Evolutionary conservation across 805 yeast genomes (phyloP).

Genomic region (Myxozyma lipomycoides): DNA sequence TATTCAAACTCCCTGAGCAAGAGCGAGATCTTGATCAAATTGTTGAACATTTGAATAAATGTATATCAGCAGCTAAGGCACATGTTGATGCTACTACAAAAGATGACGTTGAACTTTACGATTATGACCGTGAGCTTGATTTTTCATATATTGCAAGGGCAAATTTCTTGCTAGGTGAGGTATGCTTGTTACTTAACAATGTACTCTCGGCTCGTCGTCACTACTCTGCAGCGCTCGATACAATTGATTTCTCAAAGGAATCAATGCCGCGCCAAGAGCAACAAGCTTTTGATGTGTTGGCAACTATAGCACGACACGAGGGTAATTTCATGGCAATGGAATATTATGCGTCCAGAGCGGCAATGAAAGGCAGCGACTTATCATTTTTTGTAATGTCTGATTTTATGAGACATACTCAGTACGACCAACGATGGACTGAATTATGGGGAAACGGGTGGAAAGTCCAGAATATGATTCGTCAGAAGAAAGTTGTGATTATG

Average conservation of each 20-base stretch:
- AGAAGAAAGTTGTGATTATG: conserved; percentile 5
- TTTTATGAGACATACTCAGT: conserved; percentile 7
- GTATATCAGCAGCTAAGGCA: conserved; percentile 19
- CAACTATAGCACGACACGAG: conserved; percentile 20
- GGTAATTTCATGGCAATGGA: conserved; percentile 13
- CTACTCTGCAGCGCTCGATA: conserved; percentile 9
- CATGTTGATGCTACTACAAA: conserved; percentile 13
- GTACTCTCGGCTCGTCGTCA: conserved; percentile 5
- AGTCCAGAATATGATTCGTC: conserved; percentile 5
- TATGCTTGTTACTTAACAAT: conserved; percentile 6
- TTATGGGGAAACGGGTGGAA: conserved; percentile 8
- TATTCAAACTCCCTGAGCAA: background rate
- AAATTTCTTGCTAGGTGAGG: conserved; percentile 15
- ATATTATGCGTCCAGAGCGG: conserved; percentile 10
- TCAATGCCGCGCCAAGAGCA: conserved; percentile 7
- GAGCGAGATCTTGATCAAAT: conserved; percentile 1
- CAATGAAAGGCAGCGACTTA: conserved; percentile 11
- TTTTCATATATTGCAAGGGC: conserved; percentile 10
- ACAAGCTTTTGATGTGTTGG: conserved; percentile 12
- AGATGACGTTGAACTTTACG: conserved; percentile 13
- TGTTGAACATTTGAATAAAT: conserved; percentile 2
- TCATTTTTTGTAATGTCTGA: conserved; percentile 5
- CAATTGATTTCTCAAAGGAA: conserved; percentile 11
- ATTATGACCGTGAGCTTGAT: conserved; percentile 23
- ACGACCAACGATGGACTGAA: conserved; percentile 9